Evolutionary conservation across 148 eudicot species (phyloP), one percentile per base, ranked within the genome.

Genomic region (Rhododendron vialii): DNA sequence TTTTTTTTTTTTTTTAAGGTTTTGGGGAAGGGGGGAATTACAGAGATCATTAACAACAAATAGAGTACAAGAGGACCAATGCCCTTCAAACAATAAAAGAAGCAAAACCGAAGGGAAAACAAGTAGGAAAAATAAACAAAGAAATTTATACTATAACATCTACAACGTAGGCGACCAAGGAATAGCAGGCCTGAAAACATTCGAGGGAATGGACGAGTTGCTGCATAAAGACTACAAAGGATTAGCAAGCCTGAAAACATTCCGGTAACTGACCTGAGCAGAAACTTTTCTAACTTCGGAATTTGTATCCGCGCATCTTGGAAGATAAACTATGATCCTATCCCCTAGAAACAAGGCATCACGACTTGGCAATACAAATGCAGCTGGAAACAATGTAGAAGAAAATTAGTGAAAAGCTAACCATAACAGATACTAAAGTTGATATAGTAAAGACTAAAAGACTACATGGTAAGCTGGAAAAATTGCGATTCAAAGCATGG

Each of bases 301-400:
- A 91, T 90, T 90, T 78, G 98, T 90, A 87, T 97, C 99, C 81
- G 95, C 98, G 88, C 98, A 97, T 53, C 99, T 98, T 78, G 99
- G 98, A 88, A 97, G 98, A 91, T 97, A 97, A 73, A 90, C 86
- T 78, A 93, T 93, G 85, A 94, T 90, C 92, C 99, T 95, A 82
- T 97, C 98, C 81, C 99, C 99, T 87, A 97, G 85, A 86, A 91
- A 89, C 93, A 97, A 94, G 82, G 98, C 94, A 88, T 94, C 96
- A 76, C 99, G 98, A 90, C 94, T 97, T 89, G 99, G 99, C 87
- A 95, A 90, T 79, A 93, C 91, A 90, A 93, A 95, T 87, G 96
- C 93, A 88, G 96, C 99, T 95, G 98, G 45, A 20, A 86, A 85
- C 65, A 86, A 88, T 87, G 63, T 45, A 87, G 65, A n/a, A 73